Conservation (phyloP, 768 basidiomycete species). For the Rhizopogon sp. region DNA sequence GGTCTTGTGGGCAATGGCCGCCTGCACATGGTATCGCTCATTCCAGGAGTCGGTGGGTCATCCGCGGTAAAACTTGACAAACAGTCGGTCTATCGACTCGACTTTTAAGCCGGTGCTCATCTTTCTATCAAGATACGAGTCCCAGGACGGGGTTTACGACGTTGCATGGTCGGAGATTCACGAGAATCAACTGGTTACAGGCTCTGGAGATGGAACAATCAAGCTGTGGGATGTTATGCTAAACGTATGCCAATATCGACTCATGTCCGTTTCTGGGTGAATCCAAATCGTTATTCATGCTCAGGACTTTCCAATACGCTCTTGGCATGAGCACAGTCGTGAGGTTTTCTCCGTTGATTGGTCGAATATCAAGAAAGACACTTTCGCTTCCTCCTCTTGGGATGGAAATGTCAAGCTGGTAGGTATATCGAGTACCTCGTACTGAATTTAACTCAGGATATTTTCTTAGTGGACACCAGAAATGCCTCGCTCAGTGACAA, state of each 20-base stretch:
- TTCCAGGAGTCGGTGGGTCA: slow-evolving; percentile 39
- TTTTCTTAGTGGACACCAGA: slow-evolving; percentile 81
- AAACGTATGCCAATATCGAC: slow-evolving; percentile 46
- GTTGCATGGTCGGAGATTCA: slow-evolving; percentile 94
- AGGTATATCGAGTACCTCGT: slow-evolving; percentile 22
- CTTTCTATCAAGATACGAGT: slow-evolving; percentile 61
- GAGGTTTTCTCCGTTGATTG: slow-evolving; percentile 95
- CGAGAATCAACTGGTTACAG: slow-evolving; percentile 89
- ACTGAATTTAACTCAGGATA: background rate
- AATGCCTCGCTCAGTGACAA: slow-evolving; percentile 69
- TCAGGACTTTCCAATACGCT: slow-evolving; percentile 84
- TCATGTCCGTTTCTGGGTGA: background rate
- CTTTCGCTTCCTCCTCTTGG: slow-evolving; percentile 87
- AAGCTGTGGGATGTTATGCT: slow-evolving; percentile 88
- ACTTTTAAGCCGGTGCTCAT: slow-evolving; percentile 6
- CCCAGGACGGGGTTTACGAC: slow-evolving; percentile 87
- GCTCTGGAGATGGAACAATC: slow-evolving; percentile 87
- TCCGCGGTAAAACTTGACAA: slow-evolving; percentile 55
- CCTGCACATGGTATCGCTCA: slow-evolving; percentile 60
- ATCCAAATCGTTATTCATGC: slow-evolving; percentile 14
- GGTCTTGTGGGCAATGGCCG: slow-evolving; percentile 94
- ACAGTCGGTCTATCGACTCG: slow-evolving; percentile 44
- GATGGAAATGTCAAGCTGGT: slow-evolving; percentile 89
- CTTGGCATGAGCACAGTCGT: slow-evolving; percentile 91
- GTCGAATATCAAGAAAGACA: slow-evolving; percentile 89